A percentile compares a stretch with the other conserved stretches of the same genome.
Evolutionary conservation across 306 rosid species (phyloP).

Genomic region (Canavalia ensiformis): DNA sequence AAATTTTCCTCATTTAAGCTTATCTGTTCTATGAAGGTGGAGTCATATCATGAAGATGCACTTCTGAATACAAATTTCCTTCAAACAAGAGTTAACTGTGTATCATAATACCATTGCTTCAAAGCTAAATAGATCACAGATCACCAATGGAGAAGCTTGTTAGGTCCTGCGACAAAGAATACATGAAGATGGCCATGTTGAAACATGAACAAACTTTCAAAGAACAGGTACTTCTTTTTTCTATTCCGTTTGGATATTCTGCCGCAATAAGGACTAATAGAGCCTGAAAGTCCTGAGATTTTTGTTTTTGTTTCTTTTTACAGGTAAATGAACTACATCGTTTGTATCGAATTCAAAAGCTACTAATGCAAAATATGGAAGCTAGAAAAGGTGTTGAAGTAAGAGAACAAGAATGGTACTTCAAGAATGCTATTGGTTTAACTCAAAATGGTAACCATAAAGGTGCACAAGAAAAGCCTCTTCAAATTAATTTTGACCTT

Average conservation of each 20-base stretch:
- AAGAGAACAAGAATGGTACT: constrained; percentile 58
- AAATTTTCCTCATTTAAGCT: constrained; percentile 55
- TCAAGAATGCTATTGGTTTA: constrained; percentile 58
- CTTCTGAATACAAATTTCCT: constrained; percentile 42
- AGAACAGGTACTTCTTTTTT: constrained; percentile 74
- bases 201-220: constrained; percentile 93
- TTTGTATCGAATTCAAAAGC: constrained; percentile 81
- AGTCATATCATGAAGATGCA: constrained; percentile 38
- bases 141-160: constrained; percentile 78
- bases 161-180: constrained; percentile 74
- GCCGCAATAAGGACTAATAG: background rate
- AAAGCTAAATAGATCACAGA: constrained; percentile 13
- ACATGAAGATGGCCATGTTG: constrained; percentile 90
- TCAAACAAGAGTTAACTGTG: constrained; percentile 34
- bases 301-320: background rate
- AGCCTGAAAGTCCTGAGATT: background rate
- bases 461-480: constrained; percentile 47
- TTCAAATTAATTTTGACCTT: constrained; percentile 65
- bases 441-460: constrained; percentile 51
- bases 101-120: background rate
- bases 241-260: constrained; percentile 11
- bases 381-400: constrained; percentile 52
- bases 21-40: constrained; percentile 48
- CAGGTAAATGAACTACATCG: constrained; percentile 94
- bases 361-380: constrained; percentile 71